Base-by-base conservation (phyloP, 2,329 filamentous ascomycete genomes). In the Sarocladium oryzae region DNA sequence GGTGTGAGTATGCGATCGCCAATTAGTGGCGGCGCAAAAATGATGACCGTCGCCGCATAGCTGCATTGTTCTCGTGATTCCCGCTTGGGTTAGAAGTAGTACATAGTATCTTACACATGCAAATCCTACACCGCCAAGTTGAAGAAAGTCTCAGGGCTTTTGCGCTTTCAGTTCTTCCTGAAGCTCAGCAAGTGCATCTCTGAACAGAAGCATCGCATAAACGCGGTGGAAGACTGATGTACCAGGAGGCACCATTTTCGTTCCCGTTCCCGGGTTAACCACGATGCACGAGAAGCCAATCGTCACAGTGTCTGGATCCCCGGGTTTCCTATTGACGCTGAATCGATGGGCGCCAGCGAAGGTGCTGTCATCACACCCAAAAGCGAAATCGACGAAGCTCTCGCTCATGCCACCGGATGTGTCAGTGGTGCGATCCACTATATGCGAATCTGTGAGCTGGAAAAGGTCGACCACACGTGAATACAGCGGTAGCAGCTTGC, bases 201-300 rank as follows among this genome's bases (percentile, higher is more conserved):
- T 36, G 46, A 49, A 49, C 6, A 49, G 32, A 18, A 49, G 21
- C 32, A 49, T 49, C 11, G 46, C 46, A 18, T 49, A 49, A 3
- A 49, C 16, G 4, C 46, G 46, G n/a, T 49, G 46, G 33, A 49
- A 49, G 7, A 48, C 24, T 21, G 43, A 21, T 18, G 26, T 33
- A 4, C 43, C 43, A 11, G 43, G 43, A 18, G 43, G 43, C 4
- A 48, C 28, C 26, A 48, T 33, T 13, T 48, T 32, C 43, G 32
- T 33, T 21, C 43, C 43, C 16, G 43, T 48, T 20, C 16, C 26
- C 8, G 43, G 43, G 43, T 48, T 48, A 9, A 18, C 24, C n/a
- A 48, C 43, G 10, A 48, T 33, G 26, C 24, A 49, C 26, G 46
- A 24, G 15, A 26, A 37, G 46, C 24, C 32, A 37, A 49, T 36